Conservation (phyloP, 345 rosid species). For the Rubroshorea leprosula region DNA sequence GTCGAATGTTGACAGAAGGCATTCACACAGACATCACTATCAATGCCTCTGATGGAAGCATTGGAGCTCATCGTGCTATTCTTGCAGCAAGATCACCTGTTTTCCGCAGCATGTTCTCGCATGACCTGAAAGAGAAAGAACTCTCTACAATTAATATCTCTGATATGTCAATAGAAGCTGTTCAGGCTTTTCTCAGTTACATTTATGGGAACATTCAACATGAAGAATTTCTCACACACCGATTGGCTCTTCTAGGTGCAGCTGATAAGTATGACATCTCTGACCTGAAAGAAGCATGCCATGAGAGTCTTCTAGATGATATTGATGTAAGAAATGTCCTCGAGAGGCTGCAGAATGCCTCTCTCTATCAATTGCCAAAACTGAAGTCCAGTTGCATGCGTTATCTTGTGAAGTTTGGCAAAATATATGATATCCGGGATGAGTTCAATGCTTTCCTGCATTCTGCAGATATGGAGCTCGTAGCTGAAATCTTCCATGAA, state of each 20-base stretch:
- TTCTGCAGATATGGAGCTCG: constrained; percentile 69
- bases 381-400: constrained; percentile 72
- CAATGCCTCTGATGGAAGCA: constrained; percentile 74
- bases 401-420: constrained; percentile 93
- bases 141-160: constrained; percentile 62
- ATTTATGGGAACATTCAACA: constrained; percentile 73
- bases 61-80: constrained; percentile 83
- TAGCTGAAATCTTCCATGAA: constrained; percentile 81
- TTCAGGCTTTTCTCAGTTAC: constrained; percentile 71
- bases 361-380: constrained; percentile 54
- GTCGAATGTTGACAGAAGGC: constrained; percentile 80
- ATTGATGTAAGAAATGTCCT: constrained; percentile 77
- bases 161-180: constrained; percentile 77
- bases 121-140: constrained; percentile 88
- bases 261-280: constrained; percentile 81
- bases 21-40: constrained; percentile 76
- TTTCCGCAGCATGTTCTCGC: constrained; percentile 77
- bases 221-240: constrained; percentile 62
- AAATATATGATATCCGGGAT: constrained; percentile 79
- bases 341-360: constrained; percentile 80
- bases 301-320: constrained; percentile 75
- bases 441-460: constrained; percentile 71
- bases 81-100: constrained; percentile 92
- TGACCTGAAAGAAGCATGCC: constrained; percentile 84
- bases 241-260: constrained; percentile 68